Conservation (phyloP, 352 stramenopile genomes). For the Pythium brassicae region DNA sequence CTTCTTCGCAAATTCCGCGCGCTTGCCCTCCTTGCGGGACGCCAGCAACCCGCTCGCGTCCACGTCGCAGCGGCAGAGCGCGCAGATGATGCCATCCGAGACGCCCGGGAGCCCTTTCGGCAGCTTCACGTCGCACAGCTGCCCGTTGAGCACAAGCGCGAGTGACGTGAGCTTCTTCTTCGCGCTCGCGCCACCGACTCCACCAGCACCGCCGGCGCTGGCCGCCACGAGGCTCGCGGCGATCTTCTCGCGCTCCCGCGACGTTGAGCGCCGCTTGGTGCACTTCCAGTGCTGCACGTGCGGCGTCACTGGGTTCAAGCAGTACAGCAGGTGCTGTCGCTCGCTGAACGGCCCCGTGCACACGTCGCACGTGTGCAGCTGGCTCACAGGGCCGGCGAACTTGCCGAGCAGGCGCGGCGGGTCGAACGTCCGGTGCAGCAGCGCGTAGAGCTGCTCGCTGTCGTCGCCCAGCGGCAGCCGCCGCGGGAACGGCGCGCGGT, state of each 20-base stretch:
- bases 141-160: conserved; percentile 42
- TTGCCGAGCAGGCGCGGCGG: conserved; percentile 47
- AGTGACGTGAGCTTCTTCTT: conserved; percentile 67
- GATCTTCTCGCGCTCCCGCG: conserved; percentile 18
- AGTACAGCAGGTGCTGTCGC: conserved; percentile 79
- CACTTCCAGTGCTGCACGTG: conserved; percentile 80
- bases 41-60: conserved; percentile 50
- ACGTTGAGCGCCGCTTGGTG: conserved; percentile 48
- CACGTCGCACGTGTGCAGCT: conserved; percentile 52
- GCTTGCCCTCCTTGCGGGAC: conserved; percentile 43
- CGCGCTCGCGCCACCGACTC: conserved; percentile 5
- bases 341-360: conserved; percentile 73
- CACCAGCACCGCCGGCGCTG: neutral
- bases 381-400: conserved; percentile 51
- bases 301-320: conserved; percentile 25
- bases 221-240: conserved; percentile 13
- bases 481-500: conserved; percentile 18
- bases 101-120: conserved; percentile 48
- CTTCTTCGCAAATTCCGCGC: conserved; percentile 51
- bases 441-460: conserved; percentile 40
- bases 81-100: conserved; percentile 50
- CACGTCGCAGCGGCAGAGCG: conserved; percentile 44
- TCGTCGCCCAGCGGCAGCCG: conserved; percentile 37
- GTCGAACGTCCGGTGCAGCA: conserved; percentile 53
- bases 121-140: conserved; percentile 51